Conservation (phyloP, 306 rosid species). For the Oemleria cerasiformis region DNA sequence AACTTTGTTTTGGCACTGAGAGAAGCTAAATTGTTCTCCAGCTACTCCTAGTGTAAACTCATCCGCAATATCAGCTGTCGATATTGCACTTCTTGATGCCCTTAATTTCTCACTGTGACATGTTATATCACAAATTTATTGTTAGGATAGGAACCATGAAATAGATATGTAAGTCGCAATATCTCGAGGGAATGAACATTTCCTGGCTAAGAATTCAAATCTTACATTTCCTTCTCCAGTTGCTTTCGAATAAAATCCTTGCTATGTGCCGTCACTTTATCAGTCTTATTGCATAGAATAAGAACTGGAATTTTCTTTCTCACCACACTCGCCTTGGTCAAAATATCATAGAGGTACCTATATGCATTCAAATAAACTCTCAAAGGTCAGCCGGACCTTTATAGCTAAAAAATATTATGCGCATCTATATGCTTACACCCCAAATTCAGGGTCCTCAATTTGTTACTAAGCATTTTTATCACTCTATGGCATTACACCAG, state of each 20-base stretch:
- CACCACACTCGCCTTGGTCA: slow-evolving; percentile 87
- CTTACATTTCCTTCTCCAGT: slow-evolving; percentile 93
- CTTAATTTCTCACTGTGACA: slow-evolving; percentile 73
- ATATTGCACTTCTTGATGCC: slow-evolving; percentile 77
- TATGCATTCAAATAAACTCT: slow-evolving; percentile 3
- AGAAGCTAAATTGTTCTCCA: slow-evolving; percentile 67
- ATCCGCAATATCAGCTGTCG: slow-evolving; percentile 67
- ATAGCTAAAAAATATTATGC: neutral
- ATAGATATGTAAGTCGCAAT: neutral
- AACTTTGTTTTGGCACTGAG: slow-evolving; percentile 77
- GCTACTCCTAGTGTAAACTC: slow-evolving; percentile 74
- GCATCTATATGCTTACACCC: neutral
- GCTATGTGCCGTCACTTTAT: slow-evolving; percentile 92
- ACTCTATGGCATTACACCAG: neutral
- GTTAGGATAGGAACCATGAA: neutral
- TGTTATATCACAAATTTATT: slow-evolving; percentile 13
- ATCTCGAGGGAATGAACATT: neutral
- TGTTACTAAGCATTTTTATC: neutral
- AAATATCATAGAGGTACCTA: slow-evolving; percentile 86
- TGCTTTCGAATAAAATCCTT: slow-evolving; percentile 86
- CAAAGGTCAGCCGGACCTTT: slow-evolving; percentile 17
- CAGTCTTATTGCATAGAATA: slow-evolving; percentile 89
- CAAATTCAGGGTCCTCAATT: neutral
- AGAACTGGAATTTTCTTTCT: slow-evolving; percentile 82
- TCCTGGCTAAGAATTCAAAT: slow-evolving; percentile 10